Base-by-base conservation (phyloP, 345 rosid genomes). In the Erucastrum elatum region DNA sequence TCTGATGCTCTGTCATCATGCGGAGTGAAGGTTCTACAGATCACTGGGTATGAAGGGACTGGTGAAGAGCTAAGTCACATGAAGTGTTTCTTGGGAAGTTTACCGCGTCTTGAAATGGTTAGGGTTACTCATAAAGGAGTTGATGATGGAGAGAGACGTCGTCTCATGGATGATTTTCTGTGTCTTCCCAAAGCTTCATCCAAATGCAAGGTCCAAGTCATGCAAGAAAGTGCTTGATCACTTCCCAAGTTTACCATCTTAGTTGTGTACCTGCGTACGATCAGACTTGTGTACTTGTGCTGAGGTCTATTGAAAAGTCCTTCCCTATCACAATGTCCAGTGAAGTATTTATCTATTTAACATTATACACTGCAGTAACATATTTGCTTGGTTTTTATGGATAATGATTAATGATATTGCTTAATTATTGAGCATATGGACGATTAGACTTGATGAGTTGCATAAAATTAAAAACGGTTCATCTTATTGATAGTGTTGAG, bases 1-100 rank as follows among this genome's bases (percentile, higher is more conserved):
- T 72, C 16, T 41, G 61, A 30, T 7, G 31, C 77, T 59, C 16
- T 78, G 68, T 72, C 77, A 58, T 58, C 67, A 58, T 78, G 72
- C 11, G 67, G n/a, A 30, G 12, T 78, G 21, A 66, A 78, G 77
- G 13, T 58, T 58, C 12, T 78, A 41, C 8, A 65, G 72, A 65
- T 72, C 53, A 78, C 0, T 53, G 30, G 81, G 30, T 78, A 72
- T 58, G 11, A 31, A 58, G 81, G 81, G 66, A 78, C 68, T 65
- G 9, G 2, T 58, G 68, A 21, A 66, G 81, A 78, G 2, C 53
- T 78, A 21, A 17, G 30, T 4, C 39, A 29, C 21, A 41, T 78
- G 30, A 15, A 30, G 41, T 17, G 29, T 66, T 78, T 78, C 39
- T 66, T 78, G 31, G 67, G 63, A 34, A 66, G 44, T 0, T 44